Evolutionary conservation across 805 yeast species (phyloP), one percentile per base, ranked within the genome.

Genomic region (Yarrowia deformans): DNA sequence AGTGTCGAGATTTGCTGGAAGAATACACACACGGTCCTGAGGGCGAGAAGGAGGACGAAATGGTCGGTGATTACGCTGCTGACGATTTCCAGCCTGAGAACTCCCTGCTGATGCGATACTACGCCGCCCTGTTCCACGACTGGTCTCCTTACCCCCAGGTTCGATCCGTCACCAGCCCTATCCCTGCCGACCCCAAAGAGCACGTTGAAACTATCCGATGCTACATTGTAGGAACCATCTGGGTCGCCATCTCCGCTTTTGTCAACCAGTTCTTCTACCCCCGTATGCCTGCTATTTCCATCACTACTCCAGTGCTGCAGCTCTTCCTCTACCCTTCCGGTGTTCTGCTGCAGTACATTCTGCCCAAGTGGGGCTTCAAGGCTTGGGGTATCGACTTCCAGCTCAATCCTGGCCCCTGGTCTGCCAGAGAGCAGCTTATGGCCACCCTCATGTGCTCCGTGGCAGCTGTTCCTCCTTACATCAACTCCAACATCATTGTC

Each of bases 311-410:
- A 52, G 88, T 87, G 61, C 81, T 88, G 42, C 87, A 88, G 71
- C 81, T 89, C 69, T 78, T 89, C 73, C 82, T 89, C 4, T 87
- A 82, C 76, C 90, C 91, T 6, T 72, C 85, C 40, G 93, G 93
- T 67, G 77, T 78, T 63, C 71, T 81, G 1, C 78, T 81, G 77
- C 83, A 81, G 54, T 74, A 72, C 52, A 70, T 79, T 55, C 69
- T 85, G 35, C 89, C 90, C 32, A 83, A 82, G 70, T 80, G 79
- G 78, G 80, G 83, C 7, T 74, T 84, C 73, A 79, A 75, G 8
- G 42, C 80, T 48, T 70, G 75, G 49, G 84, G 87, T 64, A 78
- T 74, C 37, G 79, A 81, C 72, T 73, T 77, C 70, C 79, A 81
- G 14, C 77, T 85, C 69, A 87, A 86, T 73, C 88, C 89, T 9